Conservation (phyloP, 768 basidiomycete genomes). For the Sarcodon sp. region DNA sequence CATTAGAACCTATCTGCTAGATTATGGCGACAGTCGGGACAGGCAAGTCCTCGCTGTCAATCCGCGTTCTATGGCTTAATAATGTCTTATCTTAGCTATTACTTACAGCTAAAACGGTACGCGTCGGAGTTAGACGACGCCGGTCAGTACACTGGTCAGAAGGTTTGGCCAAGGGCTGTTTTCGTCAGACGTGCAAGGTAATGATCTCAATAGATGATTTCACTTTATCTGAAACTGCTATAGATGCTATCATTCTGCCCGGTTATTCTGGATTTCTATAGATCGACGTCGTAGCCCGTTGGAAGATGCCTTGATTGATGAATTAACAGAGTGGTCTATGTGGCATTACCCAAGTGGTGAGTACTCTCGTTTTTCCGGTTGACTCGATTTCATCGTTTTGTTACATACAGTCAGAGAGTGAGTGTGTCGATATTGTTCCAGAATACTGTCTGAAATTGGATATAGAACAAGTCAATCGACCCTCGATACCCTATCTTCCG, state of each 20-base stretch:
- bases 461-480: constrained; percentile 24
- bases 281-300: constrained; percentile 47
- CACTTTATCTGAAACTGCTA: not conserved
- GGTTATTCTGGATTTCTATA: constrained; percentile 63
- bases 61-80: not conserved
- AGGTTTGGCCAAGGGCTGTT: constrained; percentile 65
- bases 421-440: constrained; percentile 3
- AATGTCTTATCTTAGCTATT: constrained; percentile 26
- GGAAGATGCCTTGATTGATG: constrained; percentile 56
- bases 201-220: not conserved
- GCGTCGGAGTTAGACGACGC: constrained; percentile 51
- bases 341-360: constrained; percentile 55
- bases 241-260: constrained; percentile 53
- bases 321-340: constrained; percentile 62
- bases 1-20: constrained; percentile 59
- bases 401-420: constrained; percentile 16
- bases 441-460: constrained; percentile 8
- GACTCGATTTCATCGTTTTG: not conserved
- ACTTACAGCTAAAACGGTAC: constrained; percentile 43
- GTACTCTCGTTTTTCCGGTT: constrained; percentile 1
- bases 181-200: constrained; percentile 57
- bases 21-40: constrained; percentile 64
- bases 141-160: constrained; percentile 56
- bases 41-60: constrained; percentile 14
- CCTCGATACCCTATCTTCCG: constrained; percentile 29